Base-by-base conservation (phyloP, 2,329 filamentous ascomycete species). In the Arthroderma sp. region DNA sequence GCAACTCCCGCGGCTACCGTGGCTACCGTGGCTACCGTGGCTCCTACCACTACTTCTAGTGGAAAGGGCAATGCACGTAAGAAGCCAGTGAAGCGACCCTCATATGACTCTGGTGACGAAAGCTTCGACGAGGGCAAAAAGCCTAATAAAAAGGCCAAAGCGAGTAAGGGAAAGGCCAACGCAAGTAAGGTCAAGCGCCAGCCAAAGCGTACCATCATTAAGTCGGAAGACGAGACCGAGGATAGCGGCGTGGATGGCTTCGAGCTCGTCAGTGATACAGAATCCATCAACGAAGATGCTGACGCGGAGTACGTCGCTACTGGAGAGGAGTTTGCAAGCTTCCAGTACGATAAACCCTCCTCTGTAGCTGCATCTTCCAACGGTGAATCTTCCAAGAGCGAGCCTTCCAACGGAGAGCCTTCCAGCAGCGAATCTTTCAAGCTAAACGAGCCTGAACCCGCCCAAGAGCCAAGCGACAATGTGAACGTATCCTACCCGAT, bases 61-160 rank as follows among this genome's bases (percentile, higher is more conserved):
- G 31, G 47, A 28, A 39, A 55, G 38, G 51, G 17, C 41, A 56
- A 47, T 39, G 17, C 9, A 21, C 41, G 41, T 4, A 55, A 58
- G 60, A 64, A 31, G 55, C 62, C 53, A 59, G 15, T 13, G 59
- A 38, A 43, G 41, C 21, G 19, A 47, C n/a, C 38, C 15, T 13
- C 17, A 41, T 15, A 38, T 28, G 43, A 56, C 9, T 33, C 44
- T 53, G 54, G 33, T 2, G 54, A 59, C 23, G 54, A 31, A 56
- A 53, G 39, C 5, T 43, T 11, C 15, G 37, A 43, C 9, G 52
- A 55, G 2, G 21, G n/a, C 52, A 49, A 52, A 17, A 21, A 54
- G 37, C 37, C 19, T 13, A 41, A 54, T 19, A 35, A 38, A 54
- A 49, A 54, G 43, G 33, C 41, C 11, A 38, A 56, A 19, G 25